Base-by-base conservation (phyloP, 257 asterid genomes). In the Rhazya stricta region DNA sequence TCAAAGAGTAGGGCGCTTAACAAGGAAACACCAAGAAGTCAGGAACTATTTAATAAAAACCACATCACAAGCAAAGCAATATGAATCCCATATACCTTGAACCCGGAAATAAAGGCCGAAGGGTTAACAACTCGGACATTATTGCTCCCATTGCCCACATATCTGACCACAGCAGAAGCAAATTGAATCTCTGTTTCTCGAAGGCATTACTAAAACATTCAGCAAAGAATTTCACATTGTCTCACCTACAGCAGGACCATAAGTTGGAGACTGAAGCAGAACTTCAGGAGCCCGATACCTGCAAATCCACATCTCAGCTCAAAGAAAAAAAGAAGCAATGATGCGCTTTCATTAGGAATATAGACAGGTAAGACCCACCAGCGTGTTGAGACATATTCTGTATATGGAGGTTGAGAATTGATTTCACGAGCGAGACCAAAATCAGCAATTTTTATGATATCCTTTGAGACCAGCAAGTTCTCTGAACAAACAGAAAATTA, bases 131-230 rank as follows among this genome's bases (percentile, higher is more conserved):
- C 79, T 94, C 98, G 21, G 96, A 92, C 97, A 94, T 94, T 75
- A 94, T 92, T 51, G 98, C 97, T 66, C 97, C 98, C 98, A 94
- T 94, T 57, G 98, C 98, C 97, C 97, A 94, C 95, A 94, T 92
- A 80, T 94, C 98, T 94, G 89, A 42, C 4, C 19, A 60, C 18
- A 21, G 23, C 71, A 69, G 48, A 67, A 15, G 63, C 53, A 37
- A 5, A 71, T 27, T 32, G 60, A 58, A 62, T 62, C 18, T 27
- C 25, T 11, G 39, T 34, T 62, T 42, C 65, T 18, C 3, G 18
- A 3, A 43, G 34, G 8, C 27, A 70, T 1, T 29, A n/a, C 23
- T 48, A 12, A 57, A 78, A 27, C 51, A 81, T 27, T 16, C 60
- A 36, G 41, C 46, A 16, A 72, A 54, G 43, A 36, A 43, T 43